Evolutionary conservation across 495 filamentous ascomycete genomes (phyloP).

Genomic region (Recurvomyces mirabilis): DNA sequence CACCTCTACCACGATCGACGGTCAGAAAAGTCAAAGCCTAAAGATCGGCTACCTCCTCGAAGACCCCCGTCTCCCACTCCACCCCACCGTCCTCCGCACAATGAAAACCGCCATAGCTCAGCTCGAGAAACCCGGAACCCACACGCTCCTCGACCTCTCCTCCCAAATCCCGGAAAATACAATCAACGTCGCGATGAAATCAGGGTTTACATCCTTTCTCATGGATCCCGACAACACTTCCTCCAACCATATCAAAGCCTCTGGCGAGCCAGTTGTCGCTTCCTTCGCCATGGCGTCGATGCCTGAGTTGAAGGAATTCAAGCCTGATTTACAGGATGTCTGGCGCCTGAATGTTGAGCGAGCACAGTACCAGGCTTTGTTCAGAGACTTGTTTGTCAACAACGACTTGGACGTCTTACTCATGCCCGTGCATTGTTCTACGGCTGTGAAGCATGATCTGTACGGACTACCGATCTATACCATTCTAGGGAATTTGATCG

Average conservation of each 20-base stretch:
- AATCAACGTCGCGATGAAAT: conserved; percentile 13
- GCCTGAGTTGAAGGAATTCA: conserved; percentile 21
- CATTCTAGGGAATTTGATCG: conserved; percentile 39
- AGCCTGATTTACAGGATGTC: conserved; percentile 22
- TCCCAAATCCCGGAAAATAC: conserved; percentile 9
- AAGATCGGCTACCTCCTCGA: conserved; percentile 22
- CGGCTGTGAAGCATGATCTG: conserved; percentile 38
- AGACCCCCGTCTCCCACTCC: conserved; percentile 24
- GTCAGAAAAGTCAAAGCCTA: not conserved
- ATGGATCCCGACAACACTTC: conserved; percentile 25
- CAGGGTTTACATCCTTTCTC: conserved; percentile 24
- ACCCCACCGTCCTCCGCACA: conserved; percentile 23
- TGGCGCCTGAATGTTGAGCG: conserved; percentile 28
- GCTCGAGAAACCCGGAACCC: conserved; percentile 21
- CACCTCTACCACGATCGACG: not conserved
- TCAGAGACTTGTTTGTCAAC: conserved; percentile 28
- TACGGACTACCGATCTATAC: conserved; percentile 40
- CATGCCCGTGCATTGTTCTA: conserved; percentile 37
- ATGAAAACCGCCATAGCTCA: conserved; percentile 20
- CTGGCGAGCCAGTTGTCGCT: conserved; percentile 26
- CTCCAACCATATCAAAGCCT: conserved; percentile 15
- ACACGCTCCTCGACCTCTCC: conserved; percentile 16
- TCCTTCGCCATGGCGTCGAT: conserved; percentile 13
- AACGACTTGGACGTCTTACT: conserved; percentile 38
- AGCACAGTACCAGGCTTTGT: conserved; percentile 21